phyloP scores from a whole-genome alignment of 495 filamentous ascomycete genomes.

The Neurospora pannonica region DNA sequence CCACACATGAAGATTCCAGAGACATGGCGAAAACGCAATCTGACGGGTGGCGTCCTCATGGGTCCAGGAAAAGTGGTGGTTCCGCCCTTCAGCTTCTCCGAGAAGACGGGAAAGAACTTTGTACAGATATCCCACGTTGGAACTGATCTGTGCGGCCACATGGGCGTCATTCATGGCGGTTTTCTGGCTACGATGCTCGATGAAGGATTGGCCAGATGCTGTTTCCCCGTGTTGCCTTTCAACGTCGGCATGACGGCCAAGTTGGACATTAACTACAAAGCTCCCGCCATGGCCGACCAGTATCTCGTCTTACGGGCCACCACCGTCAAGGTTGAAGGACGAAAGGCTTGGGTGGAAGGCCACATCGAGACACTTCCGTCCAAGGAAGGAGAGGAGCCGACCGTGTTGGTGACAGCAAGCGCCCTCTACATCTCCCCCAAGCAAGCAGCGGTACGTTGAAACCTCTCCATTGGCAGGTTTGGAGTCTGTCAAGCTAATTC shows the following conservation, averaged over 20 bases:
- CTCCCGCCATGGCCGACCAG: conserved; percentile 63
- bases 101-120: conserved; percentile 59
- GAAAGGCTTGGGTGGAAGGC: conserved; percentile 95
- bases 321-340: conserved; percentile 80
- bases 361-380: conserved; percentile 70
- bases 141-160: conserved; percentile 76
- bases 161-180: conserved; percentile 86
- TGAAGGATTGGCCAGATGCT: conserved; percentile 83
- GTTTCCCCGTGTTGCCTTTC: conserved; percentile 81
- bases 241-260: conserved; percentile 87
- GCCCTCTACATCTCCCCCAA: conserved; percentile 87
- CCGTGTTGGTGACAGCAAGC: conserved; percentile 34
- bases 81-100: conserved; percentile 69
- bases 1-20: conserved; percentile 80
- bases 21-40: conserved; percentile 54
- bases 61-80: conserved; percentile 71
- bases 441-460: conserved; percentile 57
- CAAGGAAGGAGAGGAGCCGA: conserved; percentile 26
- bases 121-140: conserved; percentile 76
- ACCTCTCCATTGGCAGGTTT: neutral
- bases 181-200: conserved; percentile 86
- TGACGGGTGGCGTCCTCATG: conserved; percentile 73
- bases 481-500: neutral
- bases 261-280: conserved; percentile 80
- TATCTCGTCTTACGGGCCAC: conserved; percentile 72